phyloP scores from a whole-genome alignment of 2,329 filamentous ascomycete genomes.

The Didymella glomerata region DNA sequence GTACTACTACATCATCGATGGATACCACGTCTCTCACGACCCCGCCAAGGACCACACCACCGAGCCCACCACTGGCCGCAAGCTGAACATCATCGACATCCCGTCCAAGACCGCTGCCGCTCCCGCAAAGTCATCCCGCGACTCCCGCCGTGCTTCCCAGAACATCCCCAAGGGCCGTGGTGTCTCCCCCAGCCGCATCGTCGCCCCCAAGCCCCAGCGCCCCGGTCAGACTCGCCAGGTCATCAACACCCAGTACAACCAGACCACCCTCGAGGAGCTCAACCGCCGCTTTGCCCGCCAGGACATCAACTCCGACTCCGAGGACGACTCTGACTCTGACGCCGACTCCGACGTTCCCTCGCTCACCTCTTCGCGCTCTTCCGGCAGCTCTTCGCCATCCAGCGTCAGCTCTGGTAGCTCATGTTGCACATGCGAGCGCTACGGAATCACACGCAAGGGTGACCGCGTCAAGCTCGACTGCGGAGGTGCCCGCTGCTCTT shows the following conservation, averaged over 20 bases:
- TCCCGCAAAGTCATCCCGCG: constrained; percentile 52
- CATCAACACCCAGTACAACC: constrained; percentile 80
- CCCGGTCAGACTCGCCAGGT: constrained; percentile 89
- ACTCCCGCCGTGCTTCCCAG: constrained; percentile 61
- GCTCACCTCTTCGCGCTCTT: constrained; percentile 71
- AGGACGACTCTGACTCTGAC: constrained; percentile 77
- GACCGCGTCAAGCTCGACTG: constrained; percentile 97
- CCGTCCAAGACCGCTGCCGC: constrained; percentile 62
- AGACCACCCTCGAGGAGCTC: constrained; percentile 80
- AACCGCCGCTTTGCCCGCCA: constrained; percentile 74
- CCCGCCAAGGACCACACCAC: constrained; percentile 86
- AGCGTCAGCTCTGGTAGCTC: constrained; percentile 63
- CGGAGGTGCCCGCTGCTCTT: constrained; percentile 86
- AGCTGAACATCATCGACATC: constrained; percentile 96
- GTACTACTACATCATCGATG: constrained; percentile 99
- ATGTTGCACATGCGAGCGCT: constrained; percentile 92
- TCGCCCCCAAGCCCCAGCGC: constrained; percentile 87
- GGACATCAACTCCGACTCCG: constrained; percentile 65
- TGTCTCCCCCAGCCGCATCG: constrained; percentile 86
- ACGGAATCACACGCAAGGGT: constrained; percentile 92
- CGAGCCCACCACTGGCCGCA: constrained; percentile 95
- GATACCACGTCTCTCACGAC: constrained; percentile 97
- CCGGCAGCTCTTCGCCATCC: constrained; percentile 71
- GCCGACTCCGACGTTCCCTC: constrained; percentile 71
- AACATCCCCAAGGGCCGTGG: constrained; percentile 89